These are phyloP conservation scores for Zygotorulaspora danielsina DNA, from an alignment of 805 yeast genomes.

Conservation along the genomic window DNA sequence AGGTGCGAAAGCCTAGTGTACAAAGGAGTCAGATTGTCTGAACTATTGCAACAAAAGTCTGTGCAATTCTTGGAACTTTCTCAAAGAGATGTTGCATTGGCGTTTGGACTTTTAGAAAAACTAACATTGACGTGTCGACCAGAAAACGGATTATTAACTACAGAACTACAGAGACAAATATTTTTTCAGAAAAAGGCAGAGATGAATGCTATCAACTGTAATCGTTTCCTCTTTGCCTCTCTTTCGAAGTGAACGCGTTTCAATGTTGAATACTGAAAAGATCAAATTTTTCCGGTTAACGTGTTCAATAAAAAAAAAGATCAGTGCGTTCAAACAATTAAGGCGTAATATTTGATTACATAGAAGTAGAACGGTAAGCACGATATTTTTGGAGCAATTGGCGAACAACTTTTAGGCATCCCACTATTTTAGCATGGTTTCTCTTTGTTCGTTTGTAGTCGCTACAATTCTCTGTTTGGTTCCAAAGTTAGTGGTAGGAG, in stretches of 20 bases:
- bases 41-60: constrained; percentile 12
- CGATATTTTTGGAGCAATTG: neutral
- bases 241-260: neutral
- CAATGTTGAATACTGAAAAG: neutral
- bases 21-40: constrained; percentile 23
- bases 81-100: constrained; percentile 30
- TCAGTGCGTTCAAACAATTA: no score
- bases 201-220: constrained; percentile 40
- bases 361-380: no score
- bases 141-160: constrained; percentile 14
- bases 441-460: constrained; percentile 5
- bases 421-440: neutral
- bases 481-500: constrained; percentile 15
- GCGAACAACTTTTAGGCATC: neutral
- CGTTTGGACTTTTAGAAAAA: constrained; percentile 21
- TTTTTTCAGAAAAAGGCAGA: constrained; percentile 56
- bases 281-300: neutral
- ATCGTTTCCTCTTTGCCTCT: constrained; percentile 1
- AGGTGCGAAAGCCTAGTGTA: constrained; percentile 18
- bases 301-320: neutral
- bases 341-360: no score
- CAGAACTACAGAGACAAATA: constrained; percentile 57
- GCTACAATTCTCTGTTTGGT: constrained; percentile 5
- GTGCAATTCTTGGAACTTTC: constrained; percentile 24
- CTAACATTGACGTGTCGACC: neutral